Evolutionary conservation across 1,139 yeast genomes (phyloP).

Genomic region (Suhomyces bribrorum): DNA sequence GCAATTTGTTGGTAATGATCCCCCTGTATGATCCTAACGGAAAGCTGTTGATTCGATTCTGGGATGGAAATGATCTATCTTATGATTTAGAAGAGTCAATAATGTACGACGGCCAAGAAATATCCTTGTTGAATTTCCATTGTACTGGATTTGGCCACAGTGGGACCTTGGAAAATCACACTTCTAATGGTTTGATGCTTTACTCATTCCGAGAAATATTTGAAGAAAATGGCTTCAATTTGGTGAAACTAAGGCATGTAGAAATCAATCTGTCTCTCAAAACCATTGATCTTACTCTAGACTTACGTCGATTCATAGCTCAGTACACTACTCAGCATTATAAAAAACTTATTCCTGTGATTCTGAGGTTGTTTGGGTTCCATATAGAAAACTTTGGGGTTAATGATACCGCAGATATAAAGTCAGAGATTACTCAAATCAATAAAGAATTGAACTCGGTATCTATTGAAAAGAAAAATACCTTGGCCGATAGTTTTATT

Average conservation of each 20-base stretch:
- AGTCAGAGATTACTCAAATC: not conserved
- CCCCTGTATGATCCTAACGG: slow-evolving; percentile 1
- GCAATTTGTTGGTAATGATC: slow-evolving; percentile 2
- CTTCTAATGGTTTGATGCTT: slow-evolving; percentile 2
- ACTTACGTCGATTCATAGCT: slow-evolving; percentile 1
- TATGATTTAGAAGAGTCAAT: slow-evolving; percentile 1
- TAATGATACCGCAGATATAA: not conserved
- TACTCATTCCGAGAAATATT: slow-evolving; percentile 4
- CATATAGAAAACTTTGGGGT: not conserved
- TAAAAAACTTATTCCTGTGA: not conserved
- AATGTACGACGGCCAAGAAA: not conserved
- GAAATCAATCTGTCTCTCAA: not conserved
- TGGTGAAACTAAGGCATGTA: slow-evolving; percentile 3
- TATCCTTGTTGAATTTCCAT: slow-evolving; percentile 2
- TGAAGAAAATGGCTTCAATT: slow-evolving; percentile 1
- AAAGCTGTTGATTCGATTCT: slow-evolving; percentile 3
- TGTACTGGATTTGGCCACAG: slow-evolving; percentile 3
- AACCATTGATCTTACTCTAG: slow-evolving; percentile 1
- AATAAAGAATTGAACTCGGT: not conserved
- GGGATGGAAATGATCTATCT: slow-evolving; percentile 1
- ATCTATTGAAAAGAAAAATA: slow-evolving; percentile 1
- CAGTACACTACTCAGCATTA: not conserved
- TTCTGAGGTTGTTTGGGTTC: slow-evolving; percentile 5
- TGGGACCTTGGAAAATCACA: not conserved
- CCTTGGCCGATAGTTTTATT: not conserved